phyloP scores from a whole-genome alignment of 495 filamentous ascomycete genomes.

The Podospora sp. region DNA sequence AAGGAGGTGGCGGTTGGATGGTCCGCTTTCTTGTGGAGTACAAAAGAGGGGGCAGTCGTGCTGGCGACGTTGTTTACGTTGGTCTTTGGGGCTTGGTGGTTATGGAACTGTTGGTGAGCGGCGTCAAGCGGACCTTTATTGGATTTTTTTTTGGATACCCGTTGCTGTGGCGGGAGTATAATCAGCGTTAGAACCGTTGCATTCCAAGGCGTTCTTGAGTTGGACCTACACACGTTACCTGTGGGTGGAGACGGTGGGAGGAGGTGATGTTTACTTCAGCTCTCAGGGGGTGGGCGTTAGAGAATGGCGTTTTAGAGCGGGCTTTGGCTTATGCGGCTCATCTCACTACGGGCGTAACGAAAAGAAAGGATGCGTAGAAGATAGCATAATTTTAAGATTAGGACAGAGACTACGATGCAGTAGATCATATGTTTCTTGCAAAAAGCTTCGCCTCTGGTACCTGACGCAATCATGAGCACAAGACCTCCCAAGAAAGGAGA shows the following conservation, averaged over 20 bases:
- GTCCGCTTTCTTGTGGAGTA: constrained; percentile 50
- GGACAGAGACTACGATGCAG: no score
- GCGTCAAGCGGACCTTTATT: background rate
- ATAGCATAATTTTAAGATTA: no score
- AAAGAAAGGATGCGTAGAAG: no score
- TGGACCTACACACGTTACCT: no score
- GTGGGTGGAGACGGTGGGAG: no score
- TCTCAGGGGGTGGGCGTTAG: no score
- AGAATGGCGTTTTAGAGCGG: no score
- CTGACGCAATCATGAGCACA: background rate
- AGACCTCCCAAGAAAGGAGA: background rate
- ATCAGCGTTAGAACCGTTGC: background rate
- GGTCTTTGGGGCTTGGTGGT: constrained; percentile 46
- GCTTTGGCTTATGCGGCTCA: no score
- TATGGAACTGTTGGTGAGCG: constrained; percentile 25
- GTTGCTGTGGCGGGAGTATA: background rate
- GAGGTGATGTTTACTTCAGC: no score
- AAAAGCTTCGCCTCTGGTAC: background rate
- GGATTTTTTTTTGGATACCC: background rate
- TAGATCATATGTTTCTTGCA: no score
- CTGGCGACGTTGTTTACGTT: constrained; percentile 41
- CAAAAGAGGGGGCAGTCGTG: constrained; percentile 41
- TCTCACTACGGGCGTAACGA: no score
- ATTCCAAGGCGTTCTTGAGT: no score
- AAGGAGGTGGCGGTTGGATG: constrained; percentile 49